Base-by-base conservation (phyloP, 495 filamentous ascomycete genomes). In the Podospora australis region DNA sequence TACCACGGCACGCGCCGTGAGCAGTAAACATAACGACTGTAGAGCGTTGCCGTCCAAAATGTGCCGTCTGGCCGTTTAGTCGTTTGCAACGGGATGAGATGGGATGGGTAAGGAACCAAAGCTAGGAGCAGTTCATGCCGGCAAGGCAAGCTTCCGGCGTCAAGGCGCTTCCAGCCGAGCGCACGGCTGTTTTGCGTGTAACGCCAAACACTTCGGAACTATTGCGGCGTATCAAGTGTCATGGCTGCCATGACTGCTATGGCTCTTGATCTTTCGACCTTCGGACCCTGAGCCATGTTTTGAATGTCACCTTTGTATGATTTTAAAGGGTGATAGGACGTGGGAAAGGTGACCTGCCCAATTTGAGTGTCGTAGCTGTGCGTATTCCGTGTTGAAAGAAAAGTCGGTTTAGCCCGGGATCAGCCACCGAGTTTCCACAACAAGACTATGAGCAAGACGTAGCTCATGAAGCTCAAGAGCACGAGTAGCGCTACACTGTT, bases 401-500 rank as follows among this genome's bases (percentile, higher is more conserved):
- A 8, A 36, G 32, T 3, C n/a, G n/a, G n/a, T n/a, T 6, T 30
- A 30, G 4, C 13, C 44, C 19, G 4, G 13, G 19, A 28, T 69
- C 44, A 71, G 4, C 43, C 43, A 17, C 34, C 52, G 39, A 90
- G 62, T 39, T 71, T 72, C 62, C 84, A 67, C 10, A 90, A 85
- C 59, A 97, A 69, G 10, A 83, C 81, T 46, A 95, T 71, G 59
- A 97, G 71, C 48, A 79, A 83, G 20, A 80, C 74, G 70, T 96
- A 97, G 16, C 90, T 86, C 21, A 79, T 81, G 23, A 95, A 68
- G 62, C 86, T 92, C 56, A 97, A 65, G n/a, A 68, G 71, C 30
- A 86, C 91, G 59, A 97, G 72, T 44, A 91, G 70, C n/a, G 90
- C 74, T 20, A 97, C 86, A 36, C 74, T 79, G 63, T 82, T 87